Evolutionary conservation across 768 basidiomycete species (phyloP), one percentile per base, ranked within the genome.

Genomic region (Boletus tomentosulus): DNA sequence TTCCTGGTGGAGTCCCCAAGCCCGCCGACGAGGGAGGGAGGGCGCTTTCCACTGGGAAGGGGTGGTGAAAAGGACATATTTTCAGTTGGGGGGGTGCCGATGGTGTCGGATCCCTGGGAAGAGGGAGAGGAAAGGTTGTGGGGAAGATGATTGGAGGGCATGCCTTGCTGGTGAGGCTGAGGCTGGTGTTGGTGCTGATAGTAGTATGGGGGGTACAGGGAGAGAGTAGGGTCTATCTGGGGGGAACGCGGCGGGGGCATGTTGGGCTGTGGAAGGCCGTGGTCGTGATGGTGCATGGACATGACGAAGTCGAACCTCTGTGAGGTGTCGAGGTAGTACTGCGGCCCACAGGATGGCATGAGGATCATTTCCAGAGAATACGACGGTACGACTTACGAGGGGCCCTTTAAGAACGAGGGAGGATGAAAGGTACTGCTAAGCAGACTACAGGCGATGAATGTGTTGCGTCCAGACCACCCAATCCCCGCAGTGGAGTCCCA

Each of bases 51-150:
- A 60, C 82, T 87, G 34, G 68, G 61, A 57, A 82, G 79, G 2
- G 81, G 74, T 1, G 75, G 75, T 0, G 80, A 73, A 57, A 78
- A 83, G 35, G 70, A 60, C 70, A 78, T 75, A 48, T 74, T 75
- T 58, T 89, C 88, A 6, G 81, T 80, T 3, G 85, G 86, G 0
- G 87, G 87, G 0, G 87, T 89, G 28, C 83, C 85, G 56, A 88
- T 77, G 19, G 85, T 78, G 61, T 90, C 87, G 10, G 89, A 91
- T 58, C 81, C 87, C 62, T 87, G 86, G 0, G 87, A 88, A 11
- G 89, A 89, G 12, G 89, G 88, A 0, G 89, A 89, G 5, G 89
- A 85, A 56, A 87, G 82, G 65, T 73, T 82, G 13, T 78, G 75
- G 8, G 80, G 76, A 38, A 85, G 75, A 56, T 84, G 85, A 49